Evolutionary conservation across 148 eudicot genomes (phyloP), one percentile per base, ranked within the genome.

Genomic region (Cornus florida): DNA sequence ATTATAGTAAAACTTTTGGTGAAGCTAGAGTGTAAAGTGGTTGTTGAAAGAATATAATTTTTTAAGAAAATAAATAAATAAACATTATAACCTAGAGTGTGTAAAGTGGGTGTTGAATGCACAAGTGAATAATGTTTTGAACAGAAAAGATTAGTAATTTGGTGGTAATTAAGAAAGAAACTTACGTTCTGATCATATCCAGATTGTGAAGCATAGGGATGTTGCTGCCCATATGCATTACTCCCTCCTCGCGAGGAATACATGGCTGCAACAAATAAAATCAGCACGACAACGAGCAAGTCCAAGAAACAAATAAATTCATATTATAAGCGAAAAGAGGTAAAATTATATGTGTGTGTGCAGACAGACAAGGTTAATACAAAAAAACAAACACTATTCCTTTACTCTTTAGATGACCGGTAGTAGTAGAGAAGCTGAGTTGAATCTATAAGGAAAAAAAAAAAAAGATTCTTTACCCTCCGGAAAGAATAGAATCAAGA

Each of bases 181-280:
- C 77, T 69, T 82, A 92, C 96, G 65, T 81, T 87, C 78, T 88
- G 93, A 20, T 85, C 85, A 75, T 90, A 92, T 1, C 89, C 85
- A n/a, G 96, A 89, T 74, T 92, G 93, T 6, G 87, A 77, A 74
- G 88, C 75, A 76, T 88, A 92, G 19, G 88, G 84, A 48, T 81
- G 77, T 33, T 82, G 93, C 73, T 88, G 90, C 72, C 88, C 89
- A 77, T 88, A 92, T 1, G 81, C 72, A 83, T 79, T 86, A 80
- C 67, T 75, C 70, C 88, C 96, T 39, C 43, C 43, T 62, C 96
- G 86, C 50, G 91, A 85, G 46, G 89, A 73, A 80, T 89, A 89
- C 94, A 91, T 91, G 71, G 2, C 19, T 20, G 66, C 66, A 17
- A n/a, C 66, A 62, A 62, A 62, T 3, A 17, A 62, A 62, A 62